Base-by-base conservation (phyloP, 495 filamentous ascomycete species). In the Penicillium longicatenatum region DNA sequence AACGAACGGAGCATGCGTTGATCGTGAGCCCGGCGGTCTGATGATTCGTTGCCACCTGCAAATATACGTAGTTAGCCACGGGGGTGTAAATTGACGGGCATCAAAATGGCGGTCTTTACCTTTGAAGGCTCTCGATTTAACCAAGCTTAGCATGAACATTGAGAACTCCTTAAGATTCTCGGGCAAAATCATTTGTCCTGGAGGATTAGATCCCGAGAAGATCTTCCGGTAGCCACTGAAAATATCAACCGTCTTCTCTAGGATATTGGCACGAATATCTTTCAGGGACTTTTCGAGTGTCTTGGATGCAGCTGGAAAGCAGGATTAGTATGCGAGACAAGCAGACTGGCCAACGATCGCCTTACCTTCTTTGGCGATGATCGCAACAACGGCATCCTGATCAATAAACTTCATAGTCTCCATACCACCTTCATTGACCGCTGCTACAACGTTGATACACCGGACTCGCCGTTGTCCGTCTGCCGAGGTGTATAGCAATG, bases 101-200 rank as follows among this genome's bases (percentile, higher is more conserved):
- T 33, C 20, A 26, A 30, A 50, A 26, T 19, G 22, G 3, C 19
- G 11, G 14, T 16, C 44, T 49, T 60, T 67, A 74, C 89, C 91
- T 76, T 98, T 98, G 79, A 98, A 91, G 30, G 93, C 91, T 52
- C 94, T 85, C 24, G 85, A 93, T 72, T 98, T 99, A 58, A 97
- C 71, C 63, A 99, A 73, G 52, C 89, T 87, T n/a, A 99, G 84
- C 74, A 95, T 92, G 72, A 92, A 98, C 93, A 99, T 96, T 51
- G 87, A 86, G 67, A 97, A 94, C 64, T 99, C 94, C 67, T 98
- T 99, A 21, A 99, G 80, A 46, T 93, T 89, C 71, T 99, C 95
- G 0, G 94, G 94, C 66, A 99, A 84, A 49, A 99, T 90, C 37
- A 99, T 82, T 68, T 99, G 92, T 12, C 93, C 91, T 8, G 94